Evolutionary conservation across 495 filamentous ascomycete genomes (phyloP).

Genomic region (Aspergillus mulundensis): DNA sequence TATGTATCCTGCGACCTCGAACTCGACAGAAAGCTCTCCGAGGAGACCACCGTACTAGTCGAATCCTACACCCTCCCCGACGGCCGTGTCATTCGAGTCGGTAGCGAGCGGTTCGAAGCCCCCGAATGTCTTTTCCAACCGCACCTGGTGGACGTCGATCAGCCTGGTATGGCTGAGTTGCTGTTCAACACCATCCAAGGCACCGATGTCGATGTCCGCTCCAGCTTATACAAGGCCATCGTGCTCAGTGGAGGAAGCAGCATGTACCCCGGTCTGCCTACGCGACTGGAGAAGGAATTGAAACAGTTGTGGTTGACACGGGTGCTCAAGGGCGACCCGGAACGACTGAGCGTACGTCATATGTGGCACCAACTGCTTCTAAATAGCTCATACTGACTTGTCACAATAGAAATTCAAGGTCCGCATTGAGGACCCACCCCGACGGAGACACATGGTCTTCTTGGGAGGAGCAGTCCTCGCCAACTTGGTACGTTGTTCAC

Average conservation of each 20-base stretch:
- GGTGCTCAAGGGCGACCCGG: conserved; percentile 83
- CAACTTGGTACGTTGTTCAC: conserved; percentile 65
- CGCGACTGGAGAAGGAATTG: conserved; percentile 92
- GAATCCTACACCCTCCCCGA: conserved; percentile 97
- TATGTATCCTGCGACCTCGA: conserved; percentile 98
- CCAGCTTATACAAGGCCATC: conserved; percentile 92
- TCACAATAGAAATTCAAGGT: conserved; percentile 88
- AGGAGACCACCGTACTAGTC: conserved; percentile 96
- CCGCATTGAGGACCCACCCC: conserved; percentile 93
- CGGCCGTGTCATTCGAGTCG: conserved; percentile 90
- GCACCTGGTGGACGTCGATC: conserved; percentile 95
- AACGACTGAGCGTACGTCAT: conserved; percentile 69
- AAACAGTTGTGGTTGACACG: conserved; percentile 98
- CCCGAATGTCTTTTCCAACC: conserved; percentile 99
- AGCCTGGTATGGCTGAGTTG: conserved; percentile 93
- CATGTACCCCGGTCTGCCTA: conserved; percentile 98
- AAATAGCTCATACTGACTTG: conserved; percentile 17
- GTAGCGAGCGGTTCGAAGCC: conserved; percentile 95
- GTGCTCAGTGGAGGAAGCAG: conserved; percentile 93
- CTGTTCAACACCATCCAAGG: conserved; percentile 97
- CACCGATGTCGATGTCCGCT: conserved; percentile 91
- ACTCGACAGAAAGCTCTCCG: conserved; percentile 89
- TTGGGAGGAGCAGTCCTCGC: conserved; percentile 93
- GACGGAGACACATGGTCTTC: conserved; percentile 98
- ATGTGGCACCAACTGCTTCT: not conserved